A percentile compares a stretch with the other conserved stretches of the same genome.
phyloP scores from a whole-genome alignment of 1,284 basidiomycete species.

The Cutaneotrichosporon sp. region DNA sequence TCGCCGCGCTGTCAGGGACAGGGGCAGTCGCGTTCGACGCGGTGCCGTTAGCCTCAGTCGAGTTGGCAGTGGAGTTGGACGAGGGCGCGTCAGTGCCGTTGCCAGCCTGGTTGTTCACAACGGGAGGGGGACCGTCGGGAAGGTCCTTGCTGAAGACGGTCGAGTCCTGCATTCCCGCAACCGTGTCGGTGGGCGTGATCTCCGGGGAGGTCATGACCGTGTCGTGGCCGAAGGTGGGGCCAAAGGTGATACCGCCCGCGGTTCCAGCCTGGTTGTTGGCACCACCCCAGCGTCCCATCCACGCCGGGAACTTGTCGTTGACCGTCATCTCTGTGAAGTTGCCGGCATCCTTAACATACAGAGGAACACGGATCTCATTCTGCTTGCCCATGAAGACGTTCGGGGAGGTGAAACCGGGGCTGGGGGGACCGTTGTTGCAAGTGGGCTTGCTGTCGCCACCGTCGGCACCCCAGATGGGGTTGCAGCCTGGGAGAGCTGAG shows the following conservation, averaged over 20 bases:
- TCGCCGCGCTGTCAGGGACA: no score
- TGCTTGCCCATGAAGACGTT: background rate
- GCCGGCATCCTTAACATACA: background rate
- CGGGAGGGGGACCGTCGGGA: no score
- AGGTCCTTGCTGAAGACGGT: background rate
- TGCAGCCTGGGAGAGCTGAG: conserved; percentile 13
- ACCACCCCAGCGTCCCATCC: background rate
- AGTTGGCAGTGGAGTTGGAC: no score
- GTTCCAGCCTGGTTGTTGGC: background rate
- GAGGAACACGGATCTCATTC: background rate
- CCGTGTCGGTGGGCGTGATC: background rate
- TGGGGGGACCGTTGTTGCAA: background rate
- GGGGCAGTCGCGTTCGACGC: no score
- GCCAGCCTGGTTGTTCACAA: background rate
- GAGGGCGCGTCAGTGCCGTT: background rate
- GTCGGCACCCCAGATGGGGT: conserved; percentile 9
- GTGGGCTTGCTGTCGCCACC: conserved; percentile 1
- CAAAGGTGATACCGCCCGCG: background rate
- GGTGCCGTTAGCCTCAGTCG: no score
- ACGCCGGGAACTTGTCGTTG: background rate
- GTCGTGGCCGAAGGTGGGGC: background rate
- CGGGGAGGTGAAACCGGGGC: conserved; percentile 2
- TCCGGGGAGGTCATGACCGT: background rate
- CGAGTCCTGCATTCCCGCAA: background rate
- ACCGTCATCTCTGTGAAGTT: background rate